Conservation (phyloP, 2,329 filamentous ascomycete genomes). For the Ceratocystis cacaofunesta region DNA sequence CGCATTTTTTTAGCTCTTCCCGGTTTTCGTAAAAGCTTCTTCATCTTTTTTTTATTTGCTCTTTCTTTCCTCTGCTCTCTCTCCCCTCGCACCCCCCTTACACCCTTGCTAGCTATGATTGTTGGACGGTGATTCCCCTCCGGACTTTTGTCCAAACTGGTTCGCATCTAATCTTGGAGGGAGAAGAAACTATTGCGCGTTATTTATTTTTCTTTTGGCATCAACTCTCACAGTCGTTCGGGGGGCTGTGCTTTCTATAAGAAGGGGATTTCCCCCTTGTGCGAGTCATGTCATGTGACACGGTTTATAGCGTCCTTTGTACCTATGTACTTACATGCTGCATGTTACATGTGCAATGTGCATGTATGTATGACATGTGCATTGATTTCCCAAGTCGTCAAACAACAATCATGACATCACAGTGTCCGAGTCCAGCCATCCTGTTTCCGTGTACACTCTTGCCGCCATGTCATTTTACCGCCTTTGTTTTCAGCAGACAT, state of each 20-base stretch:
- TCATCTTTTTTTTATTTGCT: background rate
- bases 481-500: background rate
- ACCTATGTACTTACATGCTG: background rate
- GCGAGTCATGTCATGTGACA: background rate
- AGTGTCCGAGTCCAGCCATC: background rate
- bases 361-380: slow-evolving; percentile 3
- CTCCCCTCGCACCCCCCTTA: background rate
- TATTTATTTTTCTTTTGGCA: background rate
- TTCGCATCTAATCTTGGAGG: background rate
- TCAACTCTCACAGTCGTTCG: background rate
- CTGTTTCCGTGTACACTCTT: background rate
- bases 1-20: background rate
- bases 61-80: background rate
- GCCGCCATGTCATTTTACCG: background rate
- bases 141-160: slow-evolving; percentile 2
- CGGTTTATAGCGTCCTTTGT: background rate
- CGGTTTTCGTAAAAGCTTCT: background rate
- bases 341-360: background rate
- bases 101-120: background rate
- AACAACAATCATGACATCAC: background rate
- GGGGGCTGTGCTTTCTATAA: background rate
- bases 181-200: background rate
- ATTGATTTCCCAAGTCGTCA: background rate
- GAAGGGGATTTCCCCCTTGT: background rate
- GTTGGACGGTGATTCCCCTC: background rate